phyloP scores from a whole-genome alignment of 208 protist species.

The Polymyxa betae region DNA sequence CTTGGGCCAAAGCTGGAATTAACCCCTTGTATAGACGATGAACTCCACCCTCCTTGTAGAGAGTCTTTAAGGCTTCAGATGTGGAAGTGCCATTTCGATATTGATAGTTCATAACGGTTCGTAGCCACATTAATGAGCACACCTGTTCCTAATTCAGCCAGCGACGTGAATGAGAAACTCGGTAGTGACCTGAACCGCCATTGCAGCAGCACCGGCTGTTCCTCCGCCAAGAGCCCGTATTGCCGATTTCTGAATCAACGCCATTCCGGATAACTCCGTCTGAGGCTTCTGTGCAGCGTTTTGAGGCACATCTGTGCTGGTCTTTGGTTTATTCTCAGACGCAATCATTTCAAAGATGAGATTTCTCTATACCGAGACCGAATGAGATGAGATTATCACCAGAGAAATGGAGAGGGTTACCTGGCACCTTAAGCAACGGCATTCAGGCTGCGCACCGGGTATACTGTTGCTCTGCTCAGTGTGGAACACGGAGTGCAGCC shows the following conservation, averaged over 20 bases:
- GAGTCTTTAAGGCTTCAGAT: constrained; percentile 61
- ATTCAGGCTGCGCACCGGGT: too few species aligned
- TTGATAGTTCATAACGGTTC: constrained; percentile 80
- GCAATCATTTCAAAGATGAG: too few species aligned
- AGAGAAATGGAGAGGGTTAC: neutral
- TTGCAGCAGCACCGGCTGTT: constrained; percentile 69
- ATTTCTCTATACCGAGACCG: too few species aligned
- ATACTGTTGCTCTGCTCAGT: too few species aligned
- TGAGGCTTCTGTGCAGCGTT: neutral
- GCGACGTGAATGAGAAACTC: neutral
- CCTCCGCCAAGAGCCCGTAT: constrained; percentile 59
- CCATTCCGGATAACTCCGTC: neutral
- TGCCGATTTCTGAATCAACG: neutral
- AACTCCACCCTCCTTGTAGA: constrained; percentile 74
- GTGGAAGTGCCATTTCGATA: constrained; percentile 72
- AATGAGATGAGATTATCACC: neutral
- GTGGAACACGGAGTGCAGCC: too few species aligned
- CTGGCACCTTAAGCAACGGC: neutral
- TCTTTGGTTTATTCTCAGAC: too few species aligned
- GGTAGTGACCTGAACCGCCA: constrained; percentile 63
- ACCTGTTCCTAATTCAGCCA: constrained; percentile 65
- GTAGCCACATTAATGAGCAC: constrained; percentile 72
- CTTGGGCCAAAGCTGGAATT: constrained; percentile 71
- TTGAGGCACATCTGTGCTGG: neutral
- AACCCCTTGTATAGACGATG: constrained; percentile 73